These are phyloP conservation scores for Tardiomyces digboiensis DNA, from an alignment of 1,139 yeast species.

Conservation along the genomic window DNA sequence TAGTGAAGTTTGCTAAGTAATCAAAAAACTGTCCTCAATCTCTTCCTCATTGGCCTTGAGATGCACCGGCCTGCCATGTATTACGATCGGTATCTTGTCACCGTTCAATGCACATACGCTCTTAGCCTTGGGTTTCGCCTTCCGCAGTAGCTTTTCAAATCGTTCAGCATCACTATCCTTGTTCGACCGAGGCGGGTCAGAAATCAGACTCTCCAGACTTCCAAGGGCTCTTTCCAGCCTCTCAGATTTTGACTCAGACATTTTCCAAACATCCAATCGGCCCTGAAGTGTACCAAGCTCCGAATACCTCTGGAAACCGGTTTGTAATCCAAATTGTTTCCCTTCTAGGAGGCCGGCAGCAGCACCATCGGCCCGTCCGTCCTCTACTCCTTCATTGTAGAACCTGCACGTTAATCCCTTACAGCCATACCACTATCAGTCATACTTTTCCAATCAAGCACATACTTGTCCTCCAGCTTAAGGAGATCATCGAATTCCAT, in stretches of 20 bases:
- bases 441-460: not conserved
- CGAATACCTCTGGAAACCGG: slow-evolving; percentile 63
- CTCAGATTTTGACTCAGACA: slow-evolving; percentile 35
- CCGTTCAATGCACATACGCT: slow-evolving; percentile 18
- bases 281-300: slow-evolving; percentile 58
- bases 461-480: not conserved
- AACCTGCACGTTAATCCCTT: slow-evolving; percentile 16
- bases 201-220: slow-evolving; percentile 13
- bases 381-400: slow-evolving; percentile 50
- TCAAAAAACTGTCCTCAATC: slow-evolving; percentile 19
- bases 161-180: slow-evolving; percentile 21
- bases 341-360: slow-evolving; percentile 61
- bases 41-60: slow-evolving; percentile 24
- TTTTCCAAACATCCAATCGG: slow-evolving; percentile 33
- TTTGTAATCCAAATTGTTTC: slow-evolving; percentile 67
- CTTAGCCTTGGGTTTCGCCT: slow-evolving; percentile 24
- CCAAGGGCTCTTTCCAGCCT: slow-evolving; percentile 18
- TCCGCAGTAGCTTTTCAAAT: slow-evolving; percentile 20
- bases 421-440: not conserved
- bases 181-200: slow-evolving; percentile 20
- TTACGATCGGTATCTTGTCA: slow-evolving; percentile 12
- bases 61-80: slow-evolving; percentile 17
- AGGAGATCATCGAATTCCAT: not conserved
- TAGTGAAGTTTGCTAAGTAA: too few relatives aligned
- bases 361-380: slow-evolving; percentile 40